Percentiles rank a stretch among this genome's conserved stretches.
These are phyloP conservation scores for Holtermannia corniformis DNA, from an alignment of 768 basidiomycete genomes.

Conservation along the genomic window DNA sequence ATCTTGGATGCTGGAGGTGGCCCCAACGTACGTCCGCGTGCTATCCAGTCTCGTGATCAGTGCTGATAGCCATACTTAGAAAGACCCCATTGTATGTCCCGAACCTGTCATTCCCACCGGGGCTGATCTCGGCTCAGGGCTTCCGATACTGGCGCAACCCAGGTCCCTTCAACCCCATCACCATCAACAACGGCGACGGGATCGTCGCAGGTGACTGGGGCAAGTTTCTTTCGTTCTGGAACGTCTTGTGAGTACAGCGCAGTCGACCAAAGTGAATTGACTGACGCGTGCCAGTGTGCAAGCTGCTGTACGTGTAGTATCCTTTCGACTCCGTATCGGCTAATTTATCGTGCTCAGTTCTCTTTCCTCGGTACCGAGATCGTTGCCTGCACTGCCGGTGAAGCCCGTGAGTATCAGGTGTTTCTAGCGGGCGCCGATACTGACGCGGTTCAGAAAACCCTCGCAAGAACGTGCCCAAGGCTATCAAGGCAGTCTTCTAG, in stretches of 20 bases:
- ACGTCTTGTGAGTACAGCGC: no score
- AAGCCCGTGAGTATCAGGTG: neutral
- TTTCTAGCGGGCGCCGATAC: conserved; percentile 10
- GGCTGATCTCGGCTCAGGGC: no score
- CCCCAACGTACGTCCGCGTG: conserved; percentile 12
- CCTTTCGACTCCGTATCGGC: neutral
- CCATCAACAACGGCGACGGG: conserved; percentile 24
- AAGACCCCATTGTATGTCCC: no score
- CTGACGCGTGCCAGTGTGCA: no score
- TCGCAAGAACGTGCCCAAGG: conserved; percentile 33
- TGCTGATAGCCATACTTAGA: conserved; percentile 15
- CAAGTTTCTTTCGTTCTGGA: conserved; percentile 39
- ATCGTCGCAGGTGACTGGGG: conserved; percentile 18
- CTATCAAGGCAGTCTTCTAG: conserved; percentile 39
- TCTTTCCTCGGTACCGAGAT: conserved; percentile 33
- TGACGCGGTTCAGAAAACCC: conserved; percentile 35
- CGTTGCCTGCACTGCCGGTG: conserved; percentile 23
- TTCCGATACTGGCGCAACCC: conserved; percentile 39
- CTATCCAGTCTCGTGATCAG: neutral
- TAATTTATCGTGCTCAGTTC: conserved; percentile 4
- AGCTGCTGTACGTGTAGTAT: conserved; percentile 20
- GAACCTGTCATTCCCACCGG: no score
- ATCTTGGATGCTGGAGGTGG: conserved; percentile 39
- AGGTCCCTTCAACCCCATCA: conserved; percentile 30
- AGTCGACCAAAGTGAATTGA: no score